Base-by-base conservation (phyloP, 306 rosid genomes). In the Malus fusca region DNA sequence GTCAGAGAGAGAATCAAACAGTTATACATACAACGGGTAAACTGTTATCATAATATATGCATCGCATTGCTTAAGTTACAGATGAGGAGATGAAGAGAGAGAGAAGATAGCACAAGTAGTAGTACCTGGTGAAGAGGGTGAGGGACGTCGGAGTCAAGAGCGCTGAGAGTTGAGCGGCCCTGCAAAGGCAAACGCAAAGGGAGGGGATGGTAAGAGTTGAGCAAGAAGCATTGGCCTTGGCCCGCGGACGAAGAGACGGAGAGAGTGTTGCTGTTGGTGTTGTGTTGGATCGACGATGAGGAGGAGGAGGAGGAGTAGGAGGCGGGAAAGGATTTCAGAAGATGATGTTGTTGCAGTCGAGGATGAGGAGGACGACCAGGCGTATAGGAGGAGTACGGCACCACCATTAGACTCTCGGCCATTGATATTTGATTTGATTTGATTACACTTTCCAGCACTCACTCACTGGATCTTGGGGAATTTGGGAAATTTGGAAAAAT, bases 81-180 rank as follows among this genome's bases (percentile, higher is more conserved):
- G 15, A 42, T 53, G 51, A 33, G 26, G 52, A 13, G 52, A 46
- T 4, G 52, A 46, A 40, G 48, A 25, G 67, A 23, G 6, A 25
- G 52, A 19, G 31, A 9, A 33, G 58, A 46, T 14, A 14, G 18
- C 19, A 46, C 51, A 12, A 14, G 19, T 46, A 46, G 52, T 46
- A 46, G 71, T 85, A 92, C 97, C 97, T 90, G 82, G 72, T 79
- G 81, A 60, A 78, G 76, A 59, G 88, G 81, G 64, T 73, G 77
- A 13, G 96, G 84, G 72, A 13, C 73, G 22, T 86, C 85, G 68
- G 96, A 87, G 48, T 88, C 80, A 73, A 88, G 82, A 76, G 88
- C 83, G 28, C 80, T 66, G 35, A 74, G 70, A 78, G 75, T 56
- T 63, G 83, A 82, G 10, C 68, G 89, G 14, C 11, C 73, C 23